These are phyloP conservation scores for Ramaria sp. DNA, from an alignment of 768 basidiomycete species.

Conservation along the genomic window DNA sequence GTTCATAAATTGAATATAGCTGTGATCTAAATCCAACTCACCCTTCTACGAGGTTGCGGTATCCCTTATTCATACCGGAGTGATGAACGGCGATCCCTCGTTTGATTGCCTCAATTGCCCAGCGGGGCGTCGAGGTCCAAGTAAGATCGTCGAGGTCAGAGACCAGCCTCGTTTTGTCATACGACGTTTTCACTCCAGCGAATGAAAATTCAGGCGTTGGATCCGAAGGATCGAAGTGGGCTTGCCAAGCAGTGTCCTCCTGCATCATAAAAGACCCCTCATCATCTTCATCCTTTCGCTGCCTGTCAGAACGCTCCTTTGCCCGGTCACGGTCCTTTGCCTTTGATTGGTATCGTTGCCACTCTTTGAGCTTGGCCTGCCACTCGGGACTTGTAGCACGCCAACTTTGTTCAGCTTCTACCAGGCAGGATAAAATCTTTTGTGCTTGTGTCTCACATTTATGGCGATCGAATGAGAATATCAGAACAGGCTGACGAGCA, in stretches of 20 bases:
- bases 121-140: slow-evolving; percentile 24
- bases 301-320: slow-evolving; percentile 29
- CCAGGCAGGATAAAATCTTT: slow-evolving; percentile 25
- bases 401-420: slow-evolving; percentile 39
- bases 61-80: slow-evolving; percentile 54
- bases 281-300: slow-evolving; percentile 19
- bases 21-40: slow-evolving; percentile 14
- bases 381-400: slow-evolving; percentile 33
- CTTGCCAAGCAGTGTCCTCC: slow-evolving; percentile 34
- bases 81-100: slow-evolving; percentile 65
- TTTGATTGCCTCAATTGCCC: slow-evolving; percentile 36
- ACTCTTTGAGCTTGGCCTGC: slow-evolving; percentile 38
- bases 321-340: slow-evolving; percentile 38
- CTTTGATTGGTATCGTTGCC: slow-evolving; percentile 36
- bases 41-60: slow-evolving; percentile 50
- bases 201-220: slow-evolving; percentile 54
- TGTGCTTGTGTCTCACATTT: slow-evolving; percentile 45
- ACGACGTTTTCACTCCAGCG: slow-evolving; percentile 30
- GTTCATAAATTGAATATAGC: neutral
- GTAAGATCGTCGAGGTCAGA: slow-evolving; percentile 32
- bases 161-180: slow-evolving; percentile 36
- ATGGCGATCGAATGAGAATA: slow-evolving; percentile 56
- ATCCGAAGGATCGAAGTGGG: slow-evolving; percentile 44
- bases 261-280: neutral
- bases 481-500: slow-evolving; percentile 49